A percentile compares a stretch with the other conserved stretches of the same genome.
Conservation (phyloP, 1,139 yeast species). For the Groenewaldozyma sp. region DNA sequence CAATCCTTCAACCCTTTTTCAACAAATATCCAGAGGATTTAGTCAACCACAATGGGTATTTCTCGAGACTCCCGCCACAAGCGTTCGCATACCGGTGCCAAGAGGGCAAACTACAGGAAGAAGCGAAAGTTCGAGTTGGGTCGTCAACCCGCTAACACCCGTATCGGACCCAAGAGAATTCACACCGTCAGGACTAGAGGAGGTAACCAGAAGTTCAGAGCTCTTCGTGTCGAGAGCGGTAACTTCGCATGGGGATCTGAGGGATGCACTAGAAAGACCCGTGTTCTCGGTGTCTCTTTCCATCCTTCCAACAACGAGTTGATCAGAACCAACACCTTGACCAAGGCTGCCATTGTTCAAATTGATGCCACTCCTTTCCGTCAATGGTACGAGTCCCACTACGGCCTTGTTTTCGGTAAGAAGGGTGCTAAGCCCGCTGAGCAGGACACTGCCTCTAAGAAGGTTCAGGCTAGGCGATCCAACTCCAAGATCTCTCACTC, state of each 20-base stretch:
- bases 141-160: conserved; percentile 99
- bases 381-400: conserved; percentile 98
- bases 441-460: conserved; percentile 50
- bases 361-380: conserved; percentile 99
- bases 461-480: conserved; percentile 81
- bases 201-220: conserved; percentile 99
- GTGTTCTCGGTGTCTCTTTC: conserved; percentile 96
- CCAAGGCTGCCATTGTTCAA: conserved; percentile 98
- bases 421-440: conserved; percentile 38
- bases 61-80: conserved; percentile 99
- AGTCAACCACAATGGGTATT: conserved; percentile 70
- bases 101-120: conserved; percentile 99
- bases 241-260: conserved; percentile 99
- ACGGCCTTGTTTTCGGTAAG: conserved; percentile 92
- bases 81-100: conserved; percentile 99
- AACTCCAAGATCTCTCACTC: conserved; percentile 79
- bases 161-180: conserved; percentile 97
- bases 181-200: conserved; percentile 99
- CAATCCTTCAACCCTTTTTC: too few relatives aligned
- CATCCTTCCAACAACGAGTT: conserved; percentile 99
- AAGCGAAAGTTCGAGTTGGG: conserved; percentile 99
- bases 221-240: conserved; percentile 98
- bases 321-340: conserved; percentile 98
- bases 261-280: conserved; percentile 97
- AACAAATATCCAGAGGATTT: neutral